A percentile compares a stretch with the other conserved stretches of the same genome.
These are phyloP conservation scores for Paramyrothecium roridum DNA, from an alignment of 2,329 filamentous ascomycete species.

Conservation along the genomic window DNA sequence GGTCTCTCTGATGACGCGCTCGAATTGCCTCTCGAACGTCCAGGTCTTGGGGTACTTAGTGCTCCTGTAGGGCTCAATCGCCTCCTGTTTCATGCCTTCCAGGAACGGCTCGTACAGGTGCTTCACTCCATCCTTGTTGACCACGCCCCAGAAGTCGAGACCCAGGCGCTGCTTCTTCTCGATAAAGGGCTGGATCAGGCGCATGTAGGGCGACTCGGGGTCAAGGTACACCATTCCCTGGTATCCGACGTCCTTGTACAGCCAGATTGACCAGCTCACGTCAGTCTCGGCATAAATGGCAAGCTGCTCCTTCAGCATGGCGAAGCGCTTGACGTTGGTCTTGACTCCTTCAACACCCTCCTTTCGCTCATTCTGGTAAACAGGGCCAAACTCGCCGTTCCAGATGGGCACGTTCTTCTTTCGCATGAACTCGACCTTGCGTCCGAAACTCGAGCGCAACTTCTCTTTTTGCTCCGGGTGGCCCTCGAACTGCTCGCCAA, in stretches of 20 bases:
- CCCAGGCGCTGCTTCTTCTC: conserved; percentile 52
- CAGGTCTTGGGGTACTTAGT: conserved; percentile 46
- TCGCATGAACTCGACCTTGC: conserved; percentile 42
- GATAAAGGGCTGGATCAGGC: conserved; percentile 46
- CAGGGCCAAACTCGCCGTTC: conserved; percentile 51
- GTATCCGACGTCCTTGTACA: conserved; percentile 55
- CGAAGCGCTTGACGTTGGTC: conserved; percentile 37
- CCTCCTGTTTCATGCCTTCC: conserved; percentile 37
- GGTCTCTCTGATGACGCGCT: conserved; percentile 35
- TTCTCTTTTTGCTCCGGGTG: conserved; percentile 37
- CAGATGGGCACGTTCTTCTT: conserved; percentile 37
- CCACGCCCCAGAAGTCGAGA: conserved; percentile 52
- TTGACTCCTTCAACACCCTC: conserved; percentile 31
- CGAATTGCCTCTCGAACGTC: conserved; percentile 47
- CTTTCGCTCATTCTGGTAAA: conserved; percentile 34
- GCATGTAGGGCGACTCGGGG: conserved; percentile 45
- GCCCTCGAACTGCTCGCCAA: conserved; percentile 34
- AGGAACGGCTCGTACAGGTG: conserved; percentile 35
- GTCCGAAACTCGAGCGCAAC: conserved; percentile 34
- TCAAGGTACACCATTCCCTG: conserved; percentile 53
- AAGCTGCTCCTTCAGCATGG: conserved; percentile 37
- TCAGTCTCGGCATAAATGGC: conserved; percentile 26
- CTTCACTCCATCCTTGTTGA: conserved; percentile 22
- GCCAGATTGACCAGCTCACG: conserved; percentile 57
- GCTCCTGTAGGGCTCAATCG: conserved; percentile 36